Conservation (phyloP, 768 basidiomycete species). For the Mycena venus region DNA sequence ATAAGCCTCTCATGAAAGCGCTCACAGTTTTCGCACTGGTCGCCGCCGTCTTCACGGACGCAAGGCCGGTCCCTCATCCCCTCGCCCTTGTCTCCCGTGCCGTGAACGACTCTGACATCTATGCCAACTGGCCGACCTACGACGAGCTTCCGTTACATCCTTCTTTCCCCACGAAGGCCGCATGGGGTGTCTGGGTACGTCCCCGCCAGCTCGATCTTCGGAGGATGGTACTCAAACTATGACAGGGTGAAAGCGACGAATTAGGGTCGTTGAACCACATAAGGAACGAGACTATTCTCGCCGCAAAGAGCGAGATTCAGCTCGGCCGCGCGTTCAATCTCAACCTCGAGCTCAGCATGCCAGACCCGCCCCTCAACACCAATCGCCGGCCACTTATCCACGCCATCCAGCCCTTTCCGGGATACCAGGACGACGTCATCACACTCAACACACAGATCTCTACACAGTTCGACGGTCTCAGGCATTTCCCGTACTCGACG, state of each 20-base stretch:
- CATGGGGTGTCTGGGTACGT: conserved; percentile 33
- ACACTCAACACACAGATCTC: conserved; percentile 30
- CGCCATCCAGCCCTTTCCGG: not conserved
- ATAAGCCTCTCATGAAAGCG: not conserved
- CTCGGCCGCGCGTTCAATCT: conserved; percentile 15
- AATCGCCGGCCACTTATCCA: conserved; percentile 1
- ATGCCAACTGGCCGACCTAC: conserved; percentile 28
- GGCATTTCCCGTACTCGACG: conserved; percentile 27
- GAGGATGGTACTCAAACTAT: not conserved
- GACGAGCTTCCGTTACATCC: conserved; percentile 27
- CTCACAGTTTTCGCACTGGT: not conserved
- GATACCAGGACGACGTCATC: conserved; percentile 29
- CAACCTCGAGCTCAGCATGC: conserved; percentile 20
- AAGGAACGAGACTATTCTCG: conserved; percentile 15
- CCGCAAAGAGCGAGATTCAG: conserved; percentile 18
- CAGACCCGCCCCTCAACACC: conserved; percentile 20
- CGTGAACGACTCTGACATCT: conserved; percentile 4
- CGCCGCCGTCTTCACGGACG: not conserved
- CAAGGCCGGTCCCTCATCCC: not conserved
- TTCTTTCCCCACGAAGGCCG: conserved; percentile 26
- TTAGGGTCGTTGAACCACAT: conserved; percentile 31
- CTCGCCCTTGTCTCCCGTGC: not conserved
- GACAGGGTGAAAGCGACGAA: conserved; percentile 19
- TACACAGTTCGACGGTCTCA: conserved; percentile 24
- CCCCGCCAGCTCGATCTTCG: not conserved